Percentiles rank a stretch among this genome's conserved stretches.
Evolutionary conservation across 805 yeast genomes (phyloP).

Genomic region (Grigorovia transvaalensis): DNA sequence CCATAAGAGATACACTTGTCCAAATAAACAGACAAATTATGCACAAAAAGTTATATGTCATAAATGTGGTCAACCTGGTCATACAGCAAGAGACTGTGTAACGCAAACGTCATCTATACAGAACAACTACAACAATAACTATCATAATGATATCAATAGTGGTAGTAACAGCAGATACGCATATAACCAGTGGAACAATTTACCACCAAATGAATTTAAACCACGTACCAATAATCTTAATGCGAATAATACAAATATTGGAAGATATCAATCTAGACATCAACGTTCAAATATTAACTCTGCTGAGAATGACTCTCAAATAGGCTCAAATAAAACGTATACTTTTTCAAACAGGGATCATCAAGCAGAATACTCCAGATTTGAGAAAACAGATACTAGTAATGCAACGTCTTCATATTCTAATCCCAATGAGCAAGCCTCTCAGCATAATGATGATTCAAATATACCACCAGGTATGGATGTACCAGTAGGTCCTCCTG

Average conservation of each 20-base stretch:
- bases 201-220: background rate
- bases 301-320: background rate
- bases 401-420: background rate
- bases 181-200: background rate
- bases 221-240: background rate
- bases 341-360: background rate
- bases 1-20: conserved; percentile 59
- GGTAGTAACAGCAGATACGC: background rate
- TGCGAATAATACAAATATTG: background rate
- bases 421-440: background rate
- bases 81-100: conserved; percentile 77
- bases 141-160: background rate
- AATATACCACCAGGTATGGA: background rate
- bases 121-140: background rate
- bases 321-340: background rate
- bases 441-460: background rate
- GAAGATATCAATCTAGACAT: conserved; percentile 1
- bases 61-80: conserved; percentile 75
- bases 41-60: conserved; percentile 56
- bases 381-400: background rate
- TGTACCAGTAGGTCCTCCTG: conserved; percentile 1
- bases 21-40: conserved; percentile 35
- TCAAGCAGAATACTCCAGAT: background rate
- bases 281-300: background rate
- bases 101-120: background rate